Base-by-base conservation (phyloP, 2,329 filamentous ascomycete genomes). In the Claviceps digitariae region DNA sequence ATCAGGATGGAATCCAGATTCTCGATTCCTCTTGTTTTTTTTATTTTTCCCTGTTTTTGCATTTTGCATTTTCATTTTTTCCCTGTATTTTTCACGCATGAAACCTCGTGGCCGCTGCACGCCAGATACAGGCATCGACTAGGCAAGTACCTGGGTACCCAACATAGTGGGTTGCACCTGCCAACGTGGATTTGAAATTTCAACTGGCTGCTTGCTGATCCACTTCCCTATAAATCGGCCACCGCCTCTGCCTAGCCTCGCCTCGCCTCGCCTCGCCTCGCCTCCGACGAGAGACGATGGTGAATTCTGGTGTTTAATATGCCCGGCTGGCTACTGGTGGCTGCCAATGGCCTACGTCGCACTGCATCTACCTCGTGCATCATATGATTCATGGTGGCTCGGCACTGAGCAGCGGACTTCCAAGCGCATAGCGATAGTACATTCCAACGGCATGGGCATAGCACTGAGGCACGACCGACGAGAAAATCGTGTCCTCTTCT, bases 111-210 rank as follows among this genome's bases (percentile, higher is more conserved):
- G 27, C 27, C 27, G 27, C 27, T 41, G 38, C 38, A 41, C n/a
- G 20, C n/a, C 4, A 23, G 9, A 15, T n/a, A 25, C 12, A 25
- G 45, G 45, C n/a, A 34, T 23, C n/a, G 15, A 21, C n/a, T n/a
- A 13, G 9, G 20, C 5, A 25, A 13, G 3, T 23, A 3, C 21
- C 9, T 6, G n/a, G n/a, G n/a, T n/a, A n/a, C 48, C 48, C 36
- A 40, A 43, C 48, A 12, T 41, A 34, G 48, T 50, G 48, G 48
- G 48, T 45, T 36, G 51, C 51, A 41, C 44, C 34, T 48, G 44
- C 50, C 50, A 38, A 21, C 17, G 20, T 45, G 49, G 31, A 34
- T 6, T 34, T 12, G 9, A 12, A 29, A 38, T 46, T n/a, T 25
- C 27, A 38, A 21, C 31, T 38, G 20, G 13, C 31, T 25, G 38